Conservation (phyloP, 2,329 filamentous ascomycete species). For the Penicillium olsonii region DNA sequence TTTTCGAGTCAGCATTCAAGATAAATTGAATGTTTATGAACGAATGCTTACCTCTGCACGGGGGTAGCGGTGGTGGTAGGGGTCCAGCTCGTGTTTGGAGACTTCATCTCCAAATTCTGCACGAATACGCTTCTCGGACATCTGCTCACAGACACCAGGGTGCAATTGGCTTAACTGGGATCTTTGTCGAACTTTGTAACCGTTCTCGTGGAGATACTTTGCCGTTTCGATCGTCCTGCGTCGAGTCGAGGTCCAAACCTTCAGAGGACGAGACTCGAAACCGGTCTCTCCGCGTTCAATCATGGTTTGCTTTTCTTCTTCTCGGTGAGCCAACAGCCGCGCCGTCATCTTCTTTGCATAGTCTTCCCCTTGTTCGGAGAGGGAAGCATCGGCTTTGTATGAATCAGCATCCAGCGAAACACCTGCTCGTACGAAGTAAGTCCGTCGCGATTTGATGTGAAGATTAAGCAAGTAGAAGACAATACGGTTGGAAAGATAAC, state of each 20-base stretch:
- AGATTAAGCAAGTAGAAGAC: constrained; percentile 98
- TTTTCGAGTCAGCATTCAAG: constrained; percentile 38
- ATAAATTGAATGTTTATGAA: neutral
- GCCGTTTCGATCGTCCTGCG: constrained; percentile 88
- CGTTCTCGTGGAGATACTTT: constrained; percentile 73
- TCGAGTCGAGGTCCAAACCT: constrained; percentile 93
- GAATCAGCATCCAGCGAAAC: constrained; percentile 84
- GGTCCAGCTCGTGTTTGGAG: constrained; percentile 87
- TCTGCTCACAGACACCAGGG: constrained; percentile 91
- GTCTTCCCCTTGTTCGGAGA: constrained; percentile 75
- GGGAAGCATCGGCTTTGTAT: constrained; percentile 84
- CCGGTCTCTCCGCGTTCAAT: constrained; percentile 68
- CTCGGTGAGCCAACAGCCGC: constrained; percentile 76
- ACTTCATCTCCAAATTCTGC: constrained; percentile 87
- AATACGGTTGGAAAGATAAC: constrained; percentile 93
- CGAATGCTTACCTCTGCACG: constrained; percentile 72
- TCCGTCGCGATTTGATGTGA: constrained; percentile 92
- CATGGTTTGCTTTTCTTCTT: constrained; percentile 73
- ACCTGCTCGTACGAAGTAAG: constrained; percentile 87
- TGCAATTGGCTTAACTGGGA: constrained; percentile 98
- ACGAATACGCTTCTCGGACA: constrained; percentile 80
- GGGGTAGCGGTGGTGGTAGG: constrained; percentile 95
- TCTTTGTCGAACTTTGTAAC: constrained; percentile 84
- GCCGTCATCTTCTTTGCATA: constrained; percentile 88
- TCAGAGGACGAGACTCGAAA: constrained; percentile 73